Evolutionary conservation across 495 filamentous ascomycete genomes (phyloP), one percentile per base, ranked within the genome.

Genomic region (Xylaria bambusicola): DNA sequence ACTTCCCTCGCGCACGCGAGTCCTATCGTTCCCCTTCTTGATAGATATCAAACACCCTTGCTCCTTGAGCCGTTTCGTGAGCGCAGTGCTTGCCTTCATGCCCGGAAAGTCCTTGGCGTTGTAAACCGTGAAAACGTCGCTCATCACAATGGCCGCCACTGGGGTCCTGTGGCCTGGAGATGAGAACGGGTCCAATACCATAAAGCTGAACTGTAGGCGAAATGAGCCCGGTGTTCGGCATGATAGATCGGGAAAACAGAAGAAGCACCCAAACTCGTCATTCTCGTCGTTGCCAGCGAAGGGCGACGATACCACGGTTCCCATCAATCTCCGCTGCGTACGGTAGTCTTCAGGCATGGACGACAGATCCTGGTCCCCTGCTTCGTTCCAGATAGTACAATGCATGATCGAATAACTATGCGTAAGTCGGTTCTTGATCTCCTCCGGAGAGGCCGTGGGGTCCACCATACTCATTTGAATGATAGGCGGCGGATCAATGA

Each of bases 51-150:
- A 78, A 61, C 88, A 88, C 26, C 88, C 88, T 74, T 92, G 88
- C 63, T 84, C 77, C 70, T 90, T 89, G 52, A 92, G 72, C 27
- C 81, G 76, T 69, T 87, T 88, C 24, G 88, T 89, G 31, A 92
- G 67, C 21, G 78, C 73, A 23, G 86, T 89, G 67, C 85, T 88
- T 0, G 87, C 85, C 53, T 85, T 78, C 94, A 98, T 97, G 7
- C 94, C 93, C 0, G 91, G 91, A 62, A 98, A 98, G 71, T 97
- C 93, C 70, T 97, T 97, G n/a, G 93, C 92, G 18, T 91, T 91
- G 71, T 87, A 97, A 20, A 97, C 94, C 21, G 87, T 86, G 69
- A 98, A 97, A 8, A 85, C 76, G 41, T 91, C 86, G 60, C 88
- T 93, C 82, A 89, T 86, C 15, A 81, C 82, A 29, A 84, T 79